Conservation (phyloP, 2,329 filamentous ascomycete species). For the Colletotrichum sp. region DNA sequence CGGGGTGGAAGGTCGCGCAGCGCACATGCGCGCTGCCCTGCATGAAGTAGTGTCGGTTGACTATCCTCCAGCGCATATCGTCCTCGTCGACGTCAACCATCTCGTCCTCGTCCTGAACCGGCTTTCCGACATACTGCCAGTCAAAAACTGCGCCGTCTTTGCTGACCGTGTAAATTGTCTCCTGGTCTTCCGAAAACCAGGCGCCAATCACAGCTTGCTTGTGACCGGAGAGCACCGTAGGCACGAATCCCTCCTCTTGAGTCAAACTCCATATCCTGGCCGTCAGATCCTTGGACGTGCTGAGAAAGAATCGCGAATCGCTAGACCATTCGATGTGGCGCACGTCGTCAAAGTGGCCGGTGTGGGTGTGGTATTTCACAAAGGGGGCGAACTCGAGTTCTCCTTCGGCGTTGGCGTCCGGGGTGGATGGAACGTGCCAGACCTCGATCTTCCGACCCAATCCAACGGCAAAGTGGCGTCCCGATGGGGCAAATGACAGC, state of each 20-base stretch:
- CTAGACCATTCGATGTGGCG: conserved; percentile 92
- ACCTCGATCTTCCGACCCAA: conserved; percentile 89
- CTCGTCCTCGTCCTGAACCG: conserved; percentile 60
- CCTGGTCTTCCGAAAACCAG: conserved; percentile 96
- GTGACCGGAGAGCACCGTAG: conserved; percentile 90
- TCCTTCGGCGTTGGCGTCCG: conserved; percentile 77
- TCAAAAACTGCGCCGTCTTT: conserved; percentile 96
- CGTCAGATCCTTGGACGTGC: conserved; percentile 89
- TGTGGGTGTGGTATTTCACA: conserved; percentile 83
- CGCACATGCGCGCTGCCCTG: conserved; percentile 86
- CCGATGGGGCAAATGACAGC: conserved; percentile 89
- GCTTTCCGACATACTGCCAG: conserved; percentile 81
- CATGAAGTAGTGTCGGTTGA: conserved; percentile 92
- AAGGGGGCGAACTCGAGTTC: conserved; percentile 96
- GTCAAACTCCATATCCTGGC: conserved; percentile 94
- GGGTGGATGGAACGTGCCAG: conserved; percentile 93
- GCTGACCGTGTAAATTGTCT: conserved; percentile 94
- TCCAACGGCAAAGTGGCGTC: conserved; percentile 87
- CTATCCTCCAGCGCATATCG: conserved; percentile 87
- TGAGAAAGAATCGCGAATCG: conserved; percentile 95
- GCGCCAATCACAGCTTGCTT: conserved; percentile 89
- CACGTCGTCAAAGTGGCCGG: conserved; percentile 87
- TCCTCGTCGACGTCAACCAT: conserved; percentile 62
- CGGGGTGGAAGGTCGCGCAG: conserved; percentile 88
- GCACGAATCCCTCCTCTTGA: conserved; percentile 84